These are phyloP conservation scores for Aechmea fasciata DNA, from an alignment of 176 grass and related monocot species.

Conservation along the genomic window DNA sequence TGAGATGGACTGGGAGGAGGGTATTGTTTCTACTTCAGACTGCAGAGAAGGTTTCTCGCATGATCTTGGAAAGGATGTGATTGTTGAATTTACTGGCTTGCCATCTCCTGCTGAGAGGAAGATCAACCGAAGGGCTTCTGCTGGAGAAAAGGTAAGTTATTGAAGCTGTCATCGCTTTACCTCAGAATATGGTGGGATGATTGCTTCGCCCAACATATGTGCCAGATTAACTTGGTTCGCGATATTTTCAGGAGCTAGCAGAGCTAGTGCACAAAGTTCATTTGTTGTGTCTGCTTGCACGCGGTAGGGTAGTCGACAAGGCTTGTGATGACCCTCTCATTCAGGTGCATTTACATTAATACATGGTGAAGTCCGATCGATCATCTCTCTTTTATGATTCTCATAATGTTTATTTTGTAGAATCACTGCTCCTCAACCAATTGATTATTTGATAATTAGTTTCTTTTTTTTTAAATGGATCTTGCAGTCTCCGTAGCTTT, in stretches of 20 bases:
- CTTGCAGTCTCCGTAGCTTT: no score
- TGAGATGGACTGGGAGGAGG: slow-evolving; percentile 94
- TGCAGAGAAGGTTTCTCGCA: slow-evolving; percentile 34
- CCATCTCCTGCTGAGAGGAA: slow-evolving; percentile 54
- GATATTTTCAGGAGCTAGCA: slow-evolving; percentile 56
- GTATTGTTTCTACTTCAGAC: slow-evolving; percentile 36
- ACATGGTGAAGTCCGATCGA: slow-evolving; percentile 1
- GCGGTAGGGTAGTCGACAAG: slow-evolving; percentile 77
- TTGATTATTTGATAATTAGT: no score
- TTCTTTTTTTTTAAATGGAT: no score
- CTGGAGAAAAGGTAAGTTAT: slow-evolving; percentile 61
- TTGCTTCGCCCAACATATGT: not conserved
- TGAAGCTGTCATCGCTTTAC: not conserved
- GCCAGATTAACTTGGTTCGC: not conserved
- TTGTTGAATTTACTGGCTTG: slow-evolving; percentile 67
- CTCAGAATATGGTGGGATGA: not conserved
- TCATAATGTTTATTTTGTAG: slow-evolving; percentile 5
- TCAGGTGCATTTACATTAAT: slow-evolving; percentile 46
- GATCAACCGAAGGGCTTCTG: slow-evolving; percentile 46
- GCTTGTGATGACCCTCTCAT: slow-evolving; percentile 81
- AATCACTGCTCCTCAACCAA: not conserved
- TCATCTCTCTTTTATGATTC: slow-evolving; percentile 7
- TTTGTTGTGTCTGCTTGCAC: slow-evolving; percentile 85
- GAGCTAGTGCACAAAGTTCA: slow-evolving; percentile 88
- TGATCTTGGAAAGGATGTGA: slow-evolving; percentile 47